Evolutionary conservation across 371 early-diverging fungal species (phyloP), one percentile per base, ranked within the genome.

Genomic region (Syncephalis fuscata): DNA sequence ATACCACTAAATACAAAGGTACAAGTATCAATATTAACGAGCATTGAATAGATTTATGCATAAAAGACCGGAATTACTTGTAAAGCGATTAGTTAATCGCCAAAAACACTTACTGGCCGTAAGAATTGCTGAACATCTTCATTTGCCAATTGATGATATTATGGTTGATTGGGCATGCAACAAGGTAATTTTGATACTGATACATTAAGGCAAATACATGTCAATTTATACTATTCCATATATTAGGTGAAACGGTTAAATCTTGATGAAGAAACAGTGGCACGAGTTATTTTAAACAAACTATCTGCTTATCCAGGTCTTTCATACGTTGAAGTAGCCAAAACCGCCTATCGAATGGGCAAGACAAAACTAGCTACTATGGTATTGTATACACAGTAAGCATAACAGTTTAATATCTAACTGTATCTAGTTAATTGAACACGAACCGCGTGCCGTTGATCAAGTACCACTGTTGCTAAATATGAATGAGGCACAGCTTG

Each of bases 81-180:
- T 92, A 4, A 75, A 81, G 44, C 76, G 92, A 3, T 64, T 97
- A 47, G 71, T 89, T 14, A 70, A 78, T 32, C 81, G 92, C 9
- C 78, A 88, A 46, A n/a, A 80, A 39, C 92, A 94, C 58, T 62
- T 82, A 16, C 61, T 97, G 17, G 95, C 94, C 0, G 62, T 90
- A 19, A 71, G 78, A 14, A 70, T 94, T 16, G 85, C 89, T 49
- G 83, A 85, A 27, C 88, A 87, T 55, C 57, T 93, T 37, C 71
- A 80, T 36, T 62, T 88, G 50, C 68, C 79, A n/a, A 67, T 74
- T 0, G 88, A 89, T 50, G 70, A 76, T 25, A 85, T 93, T 22
- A 59, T 90, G 17, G 80, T 90, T 23, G 87, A 93, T 56, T 97
- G 98, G 98, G 98, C 95, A 0, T 88, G 91, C 51, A 74, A 84